These are phyloP conservation scores for Hypoxylon sp. DNA, from an alignment of 2,329 filamentous ascomycete genomes.

Conservation along the genomic window DNA sequence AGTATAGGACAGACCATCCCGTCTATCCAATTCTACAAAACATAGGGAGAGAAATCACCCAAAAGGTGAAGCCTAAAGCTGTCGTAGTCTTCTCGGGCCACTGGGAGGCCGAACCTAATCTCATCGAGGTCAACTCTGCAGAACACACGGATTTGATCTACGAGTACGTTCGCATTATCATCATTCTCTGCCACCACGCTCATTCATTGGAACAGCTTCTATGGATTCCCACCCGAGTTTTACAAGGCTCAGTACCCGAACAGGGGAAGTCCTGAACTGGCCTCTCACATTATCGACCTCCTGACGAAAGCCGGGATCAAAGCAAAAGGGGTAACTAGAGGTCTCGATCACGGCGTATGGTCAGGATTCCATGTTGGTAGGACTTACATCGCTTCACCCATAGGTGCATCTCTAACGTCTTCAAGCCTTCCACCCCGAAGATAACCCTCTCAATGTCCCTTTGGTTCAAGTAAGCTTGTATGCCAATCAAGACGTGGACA, in stretches of 20 bases:
- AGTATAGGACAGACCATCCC: slow-evolving; percentile 78
- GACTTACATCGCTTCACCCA: slow-evolving; percentile 13
- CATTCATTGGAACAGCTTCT: slow-evolving; percentile 65
- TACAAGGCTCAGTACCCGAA: slow-evolving; percentile 78
- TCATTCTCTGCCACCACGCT: slow-evolving; percentile 27
- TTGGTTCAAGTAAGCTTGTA: slow-evolving; percentile 82
- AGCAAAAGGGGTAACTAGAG: slow-evolving; percentile 71
- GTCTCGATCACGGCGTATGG: slow-evolving; percentile 83
- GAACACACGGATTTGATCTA: slow-evolving; percentile 78
- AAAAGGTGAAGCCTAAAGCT: slow-evolving; percentile 77
- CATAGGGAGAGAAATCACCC: slow-evolving; percentile 79
- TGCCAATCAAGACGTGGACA: slow-evolving; percentile 72
- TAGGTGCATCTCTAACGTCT: slow-evolving; percentile 1
- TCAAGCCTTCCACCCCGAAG: slow-evolving; percentile 71
- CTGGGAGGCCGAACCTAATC: slow-evolving; percentile 74
- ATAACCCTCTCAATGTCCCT: slow-evolving; percentile 75
- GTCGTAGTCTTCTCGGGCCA: slow-evolving; percentile 84
- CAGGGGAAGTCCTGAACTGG: slow-evolving; percentile 71
- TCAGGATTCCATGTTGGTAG: slow-evolving; percentile 71
- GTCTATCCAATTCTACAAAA: slow-evolving; percentile 74
- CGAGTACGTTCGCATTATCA: slow-evolving; percentile 63
- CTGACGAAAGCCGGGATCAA: slow-evolving; percentile 71
- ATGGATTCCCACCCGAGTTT: slow-evolving; percentile 78
- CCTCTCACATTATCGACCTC: slow-evolving; percentile 69
- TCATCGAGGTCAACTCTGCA: slow-evolving; percentile 76